Base-by-base conservation (phyloP, 345 rosid genomes). In the Eucalyptus polyanthemos region DNA sequence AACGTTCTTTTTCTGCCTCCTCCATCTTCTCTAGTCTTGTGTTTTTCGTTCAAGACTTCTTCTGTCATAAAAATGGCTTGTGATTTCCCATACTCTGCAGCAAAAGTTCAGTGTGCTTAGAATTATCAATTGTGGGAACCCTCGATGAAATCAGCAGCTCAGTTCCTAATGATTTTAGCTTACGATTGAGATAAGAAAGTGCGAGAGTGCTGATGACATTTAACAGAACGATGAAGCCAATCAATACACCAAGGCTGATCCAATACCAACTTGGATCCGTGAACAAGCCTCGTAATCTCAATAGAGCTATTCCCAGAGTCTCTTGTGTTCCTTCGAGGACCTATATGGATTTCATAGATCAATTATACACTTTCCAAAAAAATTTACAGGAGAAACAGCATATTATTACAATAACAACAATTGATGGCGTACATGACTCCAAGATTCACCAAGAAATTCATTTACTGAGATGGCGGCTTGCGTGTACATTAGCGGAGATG, bases 401-500 rank as follows among this genome's bases (percentile, higher is more conserved):
- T 40, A 40, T 22, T 37, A 21, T 40, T 76, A 40, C 47, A 3
- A 76, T 76, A 40, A 40, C 83, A 76, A 37, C 29, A 60, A 29
- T 60, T 62, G 72, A 88, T 44, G 85, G 86, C 37, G 88, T 93
- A 94, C 96, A 87, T 92, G 90, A n/a, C 69, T 91, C 98, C 98
- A 95, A 4, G 93, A 91, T 8, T 92, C n/a, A 83, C 95, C 94
- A 22, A 91, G 94, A 90, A 94, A 94, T 89, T 96, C 97, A 86
- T 94, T 96, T 47, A 91, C 92, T 4, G 92, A 89, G 31, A 96
- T 65, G 50, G 97, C 94, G 3, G 90, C 93, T 62, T 94, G 95
- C 25, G 90, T 93, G 88, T 94, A 96, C 97, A 95, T 94, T 89
- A 96, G 2, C 8, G 96, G 98, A 34, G 98, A 96, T 27, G 92